These are phyloP conservation scores for Eucalyptus grandis DNA, from an alignment of 345 rosid genomes.

Conservation along the genomic window DNA sequence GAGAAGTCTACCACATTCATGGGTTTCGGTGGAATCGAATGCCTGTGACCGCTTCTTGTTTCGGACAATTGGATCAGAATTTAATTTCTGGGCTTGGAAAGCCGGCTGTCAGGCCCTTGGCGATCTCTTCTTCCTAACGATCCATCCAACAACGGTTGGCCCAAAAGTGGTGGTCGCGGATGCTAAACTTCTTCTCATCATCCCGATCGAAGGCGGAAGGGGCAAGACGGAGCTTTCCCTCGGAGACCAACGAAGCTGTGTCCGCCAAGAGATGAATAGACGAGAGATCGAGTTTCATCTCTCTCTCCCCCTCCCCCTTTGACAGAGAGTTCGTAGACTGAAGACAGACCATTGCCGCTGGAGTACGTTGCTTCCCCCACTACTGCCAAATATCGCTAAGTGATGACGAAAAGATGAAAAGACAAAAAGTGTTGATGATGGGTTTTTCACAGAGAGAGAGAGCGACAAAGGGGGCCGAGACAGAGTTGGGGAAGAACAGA, in stretches of 20 bases:
- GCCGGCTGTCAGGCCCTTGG: not conserved
- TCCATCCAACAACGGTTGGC: not conserved
- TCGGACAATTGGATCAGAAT: not conserved
- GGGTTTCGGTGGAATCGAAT: not conserved
- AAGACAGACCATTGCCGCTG: not conserved
- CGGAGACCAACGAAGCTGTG: not conserved
- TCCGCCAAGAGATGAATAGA: not conserved
- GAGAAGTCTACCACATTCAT: not conserved
- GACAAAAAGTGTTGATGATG: not conserved
- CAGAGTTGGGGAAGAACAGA: not conserved
- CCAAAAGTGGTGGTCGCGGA: not conserved
- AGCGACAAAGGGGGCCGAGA: fast-evolving
- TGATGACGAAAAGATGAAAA: not conserved
- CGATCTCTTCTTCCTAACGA: not conserved
- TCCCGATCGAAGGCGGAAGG: not conserved
- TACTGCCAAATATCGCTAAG: not conserved
- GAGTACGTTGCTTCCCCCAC: not conserved
- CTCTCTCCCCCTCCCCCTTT: not conserved
- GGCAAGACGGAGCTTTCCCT: not conserved
- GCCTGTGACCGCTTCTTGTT: not conserved
- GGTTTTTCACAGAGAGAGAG: not conserved
- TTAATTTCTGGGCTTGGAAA: not conserved
- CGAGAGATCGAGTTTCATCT: not conserved
- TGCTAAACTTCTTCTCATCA: not conserved
- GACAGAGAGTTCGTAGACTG: not conserved